Evolutionary conservation across 2,329 filamentous ascomycete species (phyloP), one percentile per base, ranked within the genome.

Genomic region (Aaosphaeria arxii): DNA sequence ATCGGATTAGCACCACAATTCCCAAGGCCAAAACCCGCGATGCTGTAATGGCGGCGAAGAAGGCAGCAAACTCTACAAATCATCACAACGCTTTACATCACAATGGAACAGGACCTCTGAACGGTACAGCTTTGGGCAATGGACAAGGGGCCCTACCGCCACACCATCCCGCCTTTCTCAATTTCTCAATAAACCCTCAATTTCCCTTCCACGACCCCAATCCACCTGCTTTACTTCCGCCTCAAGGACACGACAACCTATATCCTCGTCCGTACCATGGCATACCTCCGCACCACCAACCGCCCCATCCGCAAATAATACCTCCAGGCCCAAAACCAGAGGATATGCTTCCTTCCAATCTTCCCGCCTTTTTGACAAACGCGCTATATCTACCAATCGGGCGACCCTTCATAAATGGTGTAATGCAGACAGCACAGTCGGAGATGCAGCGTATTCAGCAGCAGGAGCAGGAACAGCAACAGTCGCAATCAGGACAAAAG

Each of bases 1-100:
- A 94, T 69, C 86, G 89, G 53, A 94, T 99, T 53, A 91, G 85
- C n/a, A 92, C 85, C 11, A 84, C 89, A 45, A 84, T 97, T 9
- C 94, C 94, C 5, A 63, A 67, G 32, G 53, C 63, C 39, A 65
- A 69, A 44, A 70, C 64, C 3, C 56, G 63, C 24, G 67, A 70
- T 32, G 64, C 65, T 7, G 48, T 70, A 11, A 53, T 67, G 42
- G 67, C 66, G 33, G 62, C 61, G 11, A 68, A 95, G 66, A 90
- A 92, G 55, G 88, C 82, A 54, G 91, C 89, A 68, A 63, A 65
- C 24, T 58, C 53, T 29, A 11, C 29, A 17, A 43, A 13, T 11
- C 9, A 17, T 41, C 33, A 36, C 13, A 9, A 9, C 9, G 17
- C 11, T 30, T 13, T 31, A 11, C 6, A 40, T 4, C 52, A 75